A percentile compares a stretch with the other conserved stretches of the same genome.
These are phyloP conservation scores for Extremus antarcticus DNA, from an alignment of 495 filamentous ascomycete species.

Conservation along the genomic window DNA sequence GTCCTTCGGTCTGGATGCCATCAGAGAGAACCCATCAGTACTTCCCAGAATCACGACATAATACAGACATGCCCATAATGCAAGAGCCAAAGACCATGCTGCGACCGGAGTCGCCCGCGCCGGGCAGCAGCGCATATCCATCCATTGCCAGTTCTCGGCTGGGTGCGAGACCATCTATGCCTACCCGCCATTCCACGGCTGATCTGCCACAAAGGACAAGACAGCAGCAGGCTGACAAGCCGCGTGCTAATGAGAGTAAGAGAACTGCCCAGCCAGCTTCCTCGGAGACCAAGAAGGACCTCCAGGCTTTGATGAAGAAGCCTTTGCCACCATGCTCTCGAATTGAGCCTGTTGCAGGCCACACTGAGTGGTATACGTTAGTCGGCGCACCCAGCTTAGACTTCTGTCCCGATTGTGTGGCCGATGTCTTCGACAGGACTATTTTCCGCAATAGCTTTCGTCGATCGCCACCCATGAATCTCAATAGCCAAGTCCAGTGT, in stretches of 20 bases:
- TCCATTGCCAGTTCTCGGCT: neutral
- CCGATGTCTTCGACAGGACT: conserved; percentile 42
- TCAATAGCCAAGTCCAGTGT: conserved; percentile 39
- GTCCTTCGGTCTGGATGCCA: conserved; percentile 13
- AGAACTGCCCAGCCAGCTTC: neutral
- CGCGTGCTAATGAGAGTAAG: neutral
- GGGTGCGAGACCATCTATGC: conserved; percentile 3
- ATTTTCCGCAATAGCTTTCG: conserved; percentile 44
- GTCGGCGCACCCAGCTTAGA: conserved; percentile 44
- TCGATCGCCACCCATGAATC: conserved; percentile 34
- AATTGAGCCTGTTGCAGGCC: conserved; percentile 35
- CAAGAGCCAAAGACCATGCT: conserved; percentile 3
- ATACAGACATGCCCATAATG: neutral
- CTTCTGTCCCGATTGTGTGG: conserved; percentile 54
- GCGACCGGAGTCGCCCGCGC: conserved; percentile 5
- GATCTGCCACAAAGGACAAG: neutral
- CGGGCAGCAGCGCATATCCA: neutral
- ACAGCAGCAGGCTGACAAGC: neutral
- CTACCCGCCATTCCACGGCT: conserved; percentile 11
- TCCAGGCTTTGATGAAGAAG: conserved; percentile 13
- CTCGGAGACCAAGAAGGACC: conserved; percentile 18
- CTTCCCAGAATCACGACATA: conserved; percentile 1
- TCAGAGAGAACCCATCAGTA: conserved; percentile 11
- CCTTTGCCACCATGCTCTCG: conserved; percentile 45
- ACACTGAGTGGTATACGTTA: conserved; percentile 58